Evolutionary conservation across 179 eudicot species (phyloP).

Genomic region (Drosera spatulata): DNA sequence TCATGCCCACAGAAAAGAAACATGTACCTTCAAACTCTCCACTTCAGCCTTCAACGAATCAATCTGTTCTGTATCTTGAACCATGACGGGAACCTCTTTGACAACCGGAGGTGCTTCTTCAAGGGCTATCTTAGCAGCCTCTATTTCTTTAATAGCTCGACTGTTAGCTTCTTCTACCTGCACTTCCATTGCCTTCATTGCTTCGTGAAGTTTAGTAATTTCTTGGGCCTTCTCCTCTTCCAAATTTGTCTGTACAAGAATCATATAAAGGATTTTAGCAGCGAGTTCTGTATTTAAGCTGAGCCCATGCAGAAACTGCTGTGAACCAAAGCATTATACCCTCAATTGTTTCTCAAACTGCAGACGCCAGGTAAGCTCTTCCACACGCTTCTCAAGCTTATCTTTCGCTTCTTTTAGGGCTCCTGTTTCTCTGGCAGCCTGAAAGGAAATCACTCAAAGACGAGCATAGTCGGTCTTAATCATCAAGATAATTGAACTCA

Average conservation of each 20-base stretch:
- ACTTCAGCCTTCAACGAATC: conserved; percentile 68
- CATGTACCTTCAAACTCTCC: conserved; percentile 60
- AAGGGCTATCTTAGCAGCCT: conserved; percentile 75
- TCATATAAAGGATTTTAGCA: not conserved
- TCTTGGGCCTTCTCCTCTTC: conserved; percentile 94
- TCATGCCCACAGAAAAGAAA: not conserved
- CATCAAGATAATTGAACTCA: not conserved
- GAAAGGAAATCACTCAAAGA: conserved; percentile 14
- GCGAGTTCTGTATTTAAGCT: not conserved
- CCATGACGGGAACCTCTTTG: conserved; percentile 82
- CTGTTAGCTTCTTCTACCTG: conserved; percentile 82
- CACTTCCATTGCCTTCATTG: conserved; percentile 53
- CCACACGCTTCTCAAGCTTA: conserved; percentile 98
- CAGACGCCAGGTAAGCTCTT: conserved; percentile 98
- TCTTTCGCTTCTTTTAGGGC: conserved; percentile 97
- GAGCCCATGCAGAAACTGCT: not conserved
- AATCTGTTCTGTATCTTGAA: conserved; percentile 78
- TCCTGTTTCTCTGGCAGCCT: conserved; percentile 99
- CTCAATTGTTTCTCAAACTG: conserved; percentile 89
- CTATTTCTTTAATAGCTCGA: conserved; percentile 52
- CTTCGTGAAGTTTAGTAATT: conserved; percentile 66
- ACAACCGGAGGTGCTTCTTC: conserved; percentile 93
- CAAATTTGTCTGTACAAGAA: conserved; percentile 54
- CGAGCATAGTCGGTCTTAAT: not conserved
- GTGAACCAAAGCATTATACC: conserved; percentile 27